Percentiles rank a stretch among this genome's conserved stretches.
Evolutionary conservation across 306 rosid species (phyloP).

Genomic region (Rosa chinensis): DNA sequence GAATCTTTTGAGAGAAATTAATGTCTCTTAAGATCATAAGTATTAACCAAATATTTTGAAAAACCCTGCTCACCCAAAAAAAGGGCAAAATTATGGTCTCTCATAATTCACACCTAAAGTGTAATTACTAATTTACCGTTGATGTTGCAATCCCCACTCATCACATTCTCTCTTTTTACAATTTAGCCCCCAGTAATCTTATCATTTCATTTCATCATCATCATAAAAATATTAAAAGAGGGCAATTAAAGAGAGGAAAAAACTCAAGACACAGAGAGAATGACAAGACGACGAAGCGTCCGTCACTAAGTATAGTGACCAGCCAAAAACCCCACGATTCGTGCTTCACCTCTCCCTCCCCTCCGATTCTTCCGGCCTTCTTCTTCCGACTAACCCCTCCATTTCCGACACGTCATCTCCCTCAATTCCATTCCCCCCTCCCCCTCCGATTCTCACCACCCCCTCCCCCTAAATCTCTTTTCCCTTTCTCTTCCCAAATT

Average conservation of each 20-base stretch:
- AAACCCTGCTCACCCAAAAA: no score
- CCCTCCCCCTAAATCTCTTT: neutral
- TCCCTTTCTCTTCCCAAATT: neutral
- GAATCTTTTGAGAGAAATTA: no score
- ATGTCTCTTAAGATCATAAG: no score
- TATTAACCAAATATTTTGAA: no score
- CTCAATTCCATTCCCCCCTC: constrained; percentile 12
- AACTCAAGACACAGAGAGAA: neutral
- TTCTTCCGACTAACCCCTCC: neutral
- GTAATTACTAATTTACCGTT: neutral
- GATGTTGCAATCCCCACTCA: neutral
- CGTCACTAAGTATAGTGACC: constrained; percentile 3
- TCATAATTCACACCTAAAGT: neutral
- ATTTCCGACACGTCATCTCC: neutral
- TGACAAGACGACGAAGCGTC: constrained; percentile 3
- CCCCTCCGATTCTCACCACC: neutral
- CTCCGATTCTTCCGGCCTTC: constrained; percentile 24
- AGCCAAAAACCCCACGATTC: constrained; percentile 23
- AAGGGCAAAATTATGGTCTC: no score
- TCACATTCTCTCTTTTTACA: no score
- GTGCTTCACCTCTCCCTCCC: constrained; percentile 32
- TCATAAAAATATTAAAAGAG: neutral
- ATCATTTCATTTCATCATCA: neutral
- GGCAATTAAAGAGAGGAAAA: neutral
- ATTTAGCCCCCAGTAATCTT: neutral